Base-by-base conservation (phyloP, 2,329 filamentous ascomycete genomes). In the Aureobasidium sp. region DNA sequence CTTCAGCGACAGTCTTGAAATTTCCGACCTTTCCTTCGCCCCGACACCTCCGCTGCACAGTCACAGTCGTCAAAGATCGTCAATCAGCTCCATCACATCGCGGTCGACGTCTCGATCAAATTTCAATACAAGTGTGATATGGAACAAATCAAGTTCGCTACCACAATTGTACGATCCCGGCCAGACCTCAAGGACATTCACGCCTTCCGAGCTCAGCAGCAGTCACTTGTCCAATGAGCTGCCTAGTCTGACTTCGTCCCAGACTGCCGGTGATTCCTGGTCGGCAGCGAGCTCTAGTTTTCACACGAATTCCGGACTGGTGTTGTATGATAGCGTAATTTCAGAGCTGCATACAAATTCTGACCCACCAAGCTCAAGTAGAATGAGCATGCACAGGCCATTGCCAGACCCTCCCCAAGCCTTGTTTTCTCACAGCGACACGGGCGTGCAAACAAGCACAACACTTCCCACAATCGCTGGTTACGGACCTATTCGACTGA, bases 271-370 rank as follows among this genome's bases (percentile, higher is more conserved):
- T 20, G 32, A 29, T 34, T 60, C 57, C 5, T 60, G 57, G 57
- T 60, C 46, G 26, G 29, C 46, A 4, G 39, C 57, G 15, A 60
- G 57, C 17, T 60, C 57, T 10, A 60, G 57, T 27, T 60, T 60
- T 8, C 57, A 60, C 26, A 50, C 57, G 12, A 42, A 26, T 13
- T 60, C 46, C n/a, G 23, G 46, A 8, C 23, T 17, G 10, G 27
- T 23, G n/a, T 10, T 42, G 46, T 7, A 50, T 13, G 36, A 60
- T 7, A 51, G 17, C n/a, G 32, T 15, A 7, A 29, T 39, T 3
- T 39, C 42, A n/a, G 8, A 42, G 8, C 10, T 3, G 20, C 57
- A 26, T 7, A 13, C n/a, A 12, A 39, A 36, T 29, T 44, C 46
- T 6, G 3, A n/a, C 8, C 20, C 23, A n/a, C 5, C 32, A 20